phyloP scores from a whole-genome alignment of 2,329 filamentous ascomycete species.

The Talaromyces atroroseus region DNA sequence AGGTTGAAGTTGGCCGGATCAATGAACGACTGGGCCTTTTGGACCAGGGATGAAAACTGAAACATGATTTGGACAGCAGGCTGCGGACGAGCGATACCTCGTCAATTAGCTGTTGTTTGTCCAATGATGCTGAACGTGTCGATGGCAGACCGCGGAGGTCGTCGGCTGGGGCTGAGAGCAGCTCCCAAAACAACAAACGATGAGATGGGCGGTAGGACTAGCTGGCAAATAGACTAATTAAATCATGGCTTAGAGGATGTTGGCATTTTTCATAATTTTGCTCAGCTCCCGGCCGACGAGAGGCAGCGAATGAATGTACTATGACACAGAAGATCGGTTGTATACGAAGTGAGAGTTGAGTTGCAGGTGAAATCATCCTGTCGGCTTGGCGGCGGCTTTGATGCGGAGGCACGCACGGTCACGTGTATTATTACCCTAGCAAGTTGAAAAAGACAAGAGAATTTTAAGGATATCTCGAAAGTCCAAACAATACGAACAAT shows the following conservation, averaged over 20 bases:
- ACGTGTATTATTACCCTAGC: not conserved
- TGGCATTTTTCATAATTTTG: not conserved
- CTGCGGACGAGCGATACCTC: not conserved
- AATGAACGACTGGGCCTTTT: slow-evolving; percentile 93
- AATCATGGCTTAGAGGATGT: not conserved
- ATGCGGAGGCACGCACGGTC: not conserved
- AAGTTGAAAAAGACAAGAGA: no score
- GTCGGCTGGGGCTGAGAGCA: not conserved
- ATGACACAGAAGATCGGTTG: not conserved
- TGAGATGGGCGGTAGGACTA: not conserved
- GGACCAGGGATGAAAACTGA: slow-evolving; percentile 73
- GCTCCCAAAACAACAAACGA: not conserved
- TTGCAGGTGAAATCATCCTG: not conserved
- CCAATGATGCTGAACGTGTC: not conserved
- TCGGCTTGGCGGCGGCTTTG: not conserved
- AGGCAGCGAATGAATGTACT: not conserved
- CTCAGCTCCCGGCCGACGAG: not conserved
- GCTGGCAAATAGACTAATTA: not conserved
- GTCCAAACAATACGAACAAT: not conserved
- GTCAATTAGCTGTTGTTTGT: not conserved
- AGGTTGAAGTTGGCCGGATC: slow-evolving; percentile 78
- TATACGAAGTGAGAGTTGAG: not conserved
- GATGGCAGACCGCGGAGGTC: not conserved
- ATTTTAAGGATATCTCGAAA: not conserved
- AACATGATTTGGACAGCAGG: slow-evolving; percentile 46